A percentile compares a stretch with the other conserved stretches of the same genome.
phyloP scores from a whole-genome alignment of 2,329 filamentous ascomycete species.

The Curvularia verruculosa region DNA sequence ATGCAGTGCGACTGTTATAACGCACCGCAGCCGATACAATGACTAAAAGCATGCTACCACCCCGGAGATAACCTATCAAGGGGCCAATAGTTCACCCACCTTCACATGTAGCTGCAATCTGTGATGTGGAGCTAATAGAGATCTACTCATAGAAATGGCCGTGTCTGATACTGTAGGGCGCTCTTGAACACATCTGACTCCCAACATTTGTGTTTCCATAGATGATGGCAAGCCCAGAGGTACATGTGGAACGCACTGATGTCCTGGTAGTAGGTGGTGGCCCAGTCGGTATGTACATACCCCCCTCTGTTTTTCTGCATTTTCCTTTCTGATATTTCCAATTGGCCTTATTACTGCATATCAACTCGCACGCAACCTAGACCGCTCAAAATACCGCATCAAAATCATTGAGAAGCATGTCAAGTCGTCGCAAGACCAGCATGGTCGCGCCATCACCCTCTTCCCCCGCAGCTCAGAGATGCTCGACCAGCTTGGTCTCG shows the following conservation, averaged over 20 bases:
- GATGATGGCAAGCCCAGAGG: conserved; percentile 16
- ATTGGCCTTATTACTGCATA: conserved; percentile 49
- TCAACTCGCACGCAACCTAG: conserved; percentile 54
- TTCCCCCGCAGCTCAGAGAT: conserved; percentile 60
- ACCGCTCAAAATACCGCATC: conserved; percentile 48
- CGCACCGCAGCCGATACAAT: neutral
- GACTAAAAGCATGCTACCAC: conserved; percentile 2
- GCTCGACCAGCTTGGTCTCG: conserved; percentile 59
- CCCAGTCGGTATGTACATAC: conserved; percentile 50
- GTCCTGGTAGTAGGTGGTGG: conserved; percentile 48
- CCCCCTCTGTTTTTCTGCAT: neutral
- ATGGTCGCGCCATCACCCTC: conserved; percentile 61
- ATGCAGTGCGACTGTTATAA: neutral
- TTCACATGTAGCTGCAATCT: neutral
- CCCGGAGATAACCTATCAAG: conserved; percentile 4
- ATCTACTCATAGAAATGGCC: conserved; percentile 9
- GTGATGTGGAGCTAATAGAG: neutral
- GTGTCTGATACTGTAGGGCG: neutral
- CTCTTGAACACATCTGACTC: neutral
- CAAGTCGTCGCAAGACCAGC: conserved; percentile 58
- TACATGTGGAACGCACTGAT: conserved; percentile 24
- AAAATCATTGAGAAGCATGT: conserved; percentile 58
- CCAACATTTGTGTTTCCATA: neutral
- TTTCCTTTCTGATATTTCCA: neutral
- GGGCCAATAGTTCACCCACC: neutral